Evolutionary conservation across 331 rosid genomes (phyloP).

Genomic region (Acacia concinna): DNA sequence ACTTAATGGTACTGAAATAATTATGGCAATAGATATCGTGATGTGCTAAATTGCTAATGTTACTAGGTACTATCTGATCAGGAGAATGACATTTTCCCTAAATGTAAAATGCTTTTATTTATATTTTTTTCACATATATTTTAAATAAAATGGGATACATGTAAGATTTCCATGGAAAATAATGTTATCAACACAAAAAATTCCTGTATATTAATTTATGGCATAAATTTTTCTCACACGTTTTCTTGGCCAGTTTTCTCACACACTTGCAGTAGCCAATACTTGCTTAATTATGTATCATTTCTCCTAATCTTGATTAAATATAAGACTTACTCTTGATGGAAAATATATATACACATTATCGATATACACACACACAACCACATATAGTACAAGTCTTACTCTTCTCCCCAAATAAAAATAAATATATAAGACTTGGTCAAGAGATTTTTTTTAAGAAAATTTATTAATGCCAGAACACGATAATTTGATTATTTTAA

Average conservation of each 20-base stretch:
- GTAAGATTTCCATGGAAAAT: no score
- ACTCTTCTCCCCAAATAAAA: no score
- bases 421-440: no score
- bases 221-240: background rate
- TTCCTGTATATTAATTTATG: background rate
- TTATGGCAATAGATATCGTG: background rate
- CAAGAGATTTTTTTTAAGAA: no score
- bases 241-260: no score
- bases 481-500: no score
- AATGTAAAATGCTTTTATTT: background rate
- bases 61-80: background rate
- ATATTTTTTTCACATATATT: background rate
- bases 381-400: no score
- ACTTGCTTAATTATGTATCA: background rate
- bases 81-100: background rate
- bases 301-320: no score
- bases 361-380: no score
- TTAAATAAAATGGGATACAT: background rate
- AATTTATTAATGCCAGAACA: no score
- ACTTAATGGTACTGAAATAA: background rate
- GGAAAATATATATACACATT: no score
- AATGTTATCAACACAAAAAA: background rate
- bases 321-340: no score
- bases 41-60: background rate
- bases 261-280: background rate